These are phyloP conservation scores for Marasmius tenuissimus DNA, from an alignment of 1,284 basidiomycete genomes.

Conservation along the genomic window DNA sequence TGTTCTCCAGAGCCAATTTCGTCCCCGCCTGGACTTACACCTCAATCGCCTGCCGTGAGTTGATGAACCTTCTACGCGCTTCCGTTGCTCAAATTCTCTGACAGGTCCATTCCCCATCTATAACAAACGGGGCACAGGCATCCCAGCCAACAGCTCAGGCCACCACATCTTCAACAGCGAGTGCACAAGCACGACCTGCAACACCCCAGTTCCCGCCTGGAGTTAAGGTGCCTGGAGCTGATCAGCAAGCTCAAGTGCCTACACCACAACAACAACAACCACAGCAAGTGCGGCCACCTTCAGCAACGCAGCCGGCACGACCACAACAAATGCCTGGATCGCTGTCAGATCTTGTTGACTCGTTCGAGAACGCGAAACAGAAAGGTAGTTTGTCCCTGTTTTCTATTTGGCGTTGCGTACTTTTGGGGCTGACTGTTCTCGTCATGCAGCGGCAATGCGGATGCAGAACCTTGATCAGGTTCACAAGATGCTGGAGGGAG, in stretches of 20 bases:
- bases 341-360: constrained; percentile 90
- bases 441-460: constrained; percentile 67
- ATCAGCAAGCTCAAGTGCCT: constrained; percentile 15
- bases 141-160: background rate
- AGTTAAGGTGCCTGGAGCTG: constrained; percentile 52
- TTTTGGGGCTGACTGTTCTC: constrained; percentile 1
- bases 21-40: constrained; percentile 32
- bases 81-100: constrained; percentile 4
- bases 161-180: background rate
- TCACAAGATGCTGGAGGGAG: constrained; percentile 90
- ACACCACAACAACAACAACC: background rate
- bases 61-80: background rate
- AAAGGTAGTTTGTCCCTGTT: constrained; percentile 61
- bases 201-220: constrained; percentile 68
- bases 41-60: background rate
- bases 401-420: background rate
- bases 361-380: constrained; percentile 95
- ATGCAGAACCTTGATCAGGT: constrained; percentile 85
- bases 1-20: constrained; percentile 34
- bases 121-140: background rate
- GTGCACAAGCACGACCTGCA: constrained; percentile 22
- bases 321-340: constrained; percentile 61
- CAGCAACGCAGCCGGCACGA: constrained; percentile 27
- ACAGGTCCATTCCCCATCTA: background rate
- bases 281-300: constrained; percentile 6